These are phyloP conservation scores for Royoungia palumana DNA, from an alignment of 768 basidiomycete species.

Conservation along the genomic window DNA sequence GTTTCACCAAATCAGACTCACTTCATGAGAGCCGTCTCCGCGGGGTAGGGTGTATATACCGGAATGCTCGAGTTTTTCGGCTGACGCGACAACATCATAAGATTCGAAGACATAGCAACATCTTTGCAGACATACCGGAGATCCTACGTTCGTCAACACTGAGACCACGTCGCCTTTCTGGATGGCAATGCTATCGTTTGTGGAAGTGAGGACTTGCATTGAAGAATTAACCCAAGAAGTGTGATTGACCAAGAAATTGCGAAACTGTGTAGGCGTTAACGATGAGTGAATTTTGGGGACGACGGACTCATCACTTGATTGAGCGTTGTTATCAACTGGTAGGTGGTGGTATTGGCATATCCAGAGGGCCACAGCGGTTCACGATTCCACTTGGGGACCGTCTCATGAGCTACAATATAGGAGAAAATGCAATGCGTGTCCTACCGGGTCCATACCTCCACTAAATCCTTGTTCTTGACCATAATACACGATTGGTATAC, in stretches of 20 bases:
- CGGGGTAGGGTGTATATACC: too few relatives aligned
- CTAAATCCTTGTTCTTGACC: constrained; percentile 70
- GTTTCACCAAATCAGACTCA: constrained; percentile 30
- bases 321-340: constrained; percentile 55
- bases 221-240: constrained; percentile 48
- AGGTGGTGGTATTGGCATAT: constrained; percentile 56
- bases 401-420: not conserved
- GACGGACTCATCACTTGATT: constrained; percentile 44
- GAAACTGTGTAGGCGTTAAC: constrained; percentile 39
- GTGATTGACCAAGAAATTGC: constrained; percentile 58
- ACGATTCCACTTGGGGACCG: constrained; percentile 63
- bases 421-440: too few relatives aligned
- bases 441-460: constrained; percentile 46
- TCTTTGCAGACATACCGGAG: not conserved
- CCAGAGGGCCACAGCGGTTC: constrained; percentile 72
- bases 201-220: constrained; percentile 49
- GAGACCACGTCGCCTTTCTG: constrained; percentile 53
- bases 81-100: constrained; percentile 29
- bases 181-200: constrained; percentile 15
- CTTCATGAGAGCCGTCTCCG: constrained; percentile 53
- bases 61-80: constrained; percentile 31
- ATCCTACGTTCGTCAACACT: constrained; percentile 23
- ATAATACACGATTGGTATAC: constrained; percentile 58
- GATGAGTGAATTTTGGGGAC: not conserved
- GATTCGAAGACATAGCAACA: not conserved